phyloP scores from a whole-genome alignment of 1,284 basidiomycete genomes.

The Cryptococcus maquisensis region DNA sequence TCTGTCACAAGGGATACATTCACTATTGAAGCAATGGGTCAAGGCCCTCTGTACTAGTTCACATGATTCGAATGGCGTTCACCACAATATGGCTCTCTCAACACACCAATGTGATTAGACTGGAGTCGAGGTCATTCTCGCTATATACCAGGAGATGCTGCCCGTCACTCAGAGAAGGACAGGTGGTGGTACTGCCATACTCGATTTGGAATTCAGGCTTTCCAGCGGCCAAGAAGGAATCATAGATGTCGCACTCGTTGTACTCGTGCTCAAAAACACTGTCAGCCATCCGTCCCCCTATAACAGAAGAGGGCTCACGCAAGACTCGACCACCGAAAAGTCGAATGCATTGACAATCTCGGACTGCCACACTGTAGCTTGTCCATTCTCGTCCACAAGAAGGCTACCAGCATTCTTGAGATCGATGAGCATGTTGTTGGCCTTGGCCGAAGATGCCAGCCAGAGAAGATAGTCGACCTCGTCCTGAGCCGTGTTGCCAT shows the following conservation, averaged over 20 bases:
- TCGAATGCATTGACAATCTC: constrained; percentile 20
- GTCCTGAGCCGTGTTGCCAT: constrained; percentile 25
- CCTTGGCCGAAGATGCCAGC: constrained; percentile 25
- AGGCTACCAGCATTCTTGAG: constrained; percentile 41
- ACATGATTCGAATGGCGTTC: too few relatives aligned
- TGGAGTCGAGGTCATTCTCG: constrained; percentile 12
- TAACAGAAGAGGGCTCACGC: constrained; percentile 16
- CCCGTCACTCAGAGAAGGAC: constrained; percentile 11
- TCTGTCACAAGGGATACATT: too few relatives aligned
- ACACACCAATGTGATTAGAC: constrained; percentile 20
- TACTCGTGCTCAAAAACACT: constrained; percentile 13
- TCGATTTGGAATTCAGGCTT: constrained; percentile 37
- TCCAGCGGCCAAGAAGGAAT: constrained; percentile 21
- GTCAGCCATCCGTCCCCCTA: neutral
- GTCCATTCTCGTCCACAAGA: constrained; percentile 17
- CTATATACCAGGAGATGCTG: constrained; percentile 19
- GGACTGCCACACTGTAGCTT: constrained; percentile 2
- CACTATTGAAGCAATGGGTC: too few relatives aligned
- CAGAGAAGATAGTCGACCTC: constrained; percentile 36
- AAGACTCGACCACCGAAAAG: constrained; percentile 27
- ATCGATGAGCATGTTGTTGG: constrained; percentile 19
- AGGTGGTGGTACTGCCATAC: constrained; percentile 15
- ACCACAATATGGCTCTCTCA: too few relatives aligned
- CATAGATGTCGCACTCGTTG: constrained; percentile 26
- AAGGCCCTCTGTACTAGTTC: too few relatives aligned